phyloP scores from a whole-genome alignment of 2,329 filamentous ascomycete species.

The Rhexocercosporidium sp. region DNA sequence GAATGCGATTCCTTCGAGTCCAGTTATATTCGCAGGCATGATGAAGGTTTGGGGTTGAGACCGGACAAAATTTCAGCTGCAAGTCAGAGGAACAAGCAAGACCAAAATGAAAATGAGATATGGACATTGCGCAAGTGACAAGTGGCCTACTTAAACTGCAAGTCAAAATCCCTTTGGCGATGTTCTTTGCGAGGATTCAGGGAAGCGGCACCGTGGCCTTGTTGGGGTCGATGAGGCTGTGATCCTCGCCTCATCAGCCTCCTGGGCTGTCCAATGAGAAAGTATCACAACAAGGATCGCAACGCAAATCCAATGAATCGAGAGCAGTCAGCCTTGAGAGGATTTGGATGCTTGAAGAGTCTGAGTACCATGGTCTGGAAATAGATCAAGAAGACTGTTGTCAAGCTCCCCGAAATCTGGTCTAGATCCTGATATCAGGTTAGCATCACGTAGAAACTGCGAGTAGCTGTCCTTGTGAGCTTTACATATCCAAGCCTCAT shows the following conservation, averaged over 20 bases:
- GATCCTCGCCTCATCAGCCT: constrained; percentile 2
- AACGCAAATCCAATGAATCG: not conserved
- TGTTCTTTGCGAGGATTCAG: not conserved
- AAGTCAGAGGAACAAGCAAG: not conserved
- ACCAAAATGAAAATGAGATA: not conserved
- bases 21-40: not conserved
- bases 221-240: not conserved
- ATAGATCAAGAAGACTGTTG: constrained; percentile 5
- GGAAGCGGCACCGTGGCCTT: not conserved
- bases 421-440: not conserved
- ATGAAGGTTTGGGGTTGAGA: not conserved
- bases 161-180: not conserved
- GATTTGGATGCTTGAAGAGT: not conserved
- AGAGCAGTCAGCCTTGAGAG: not conserved
- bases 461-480: not conserved
- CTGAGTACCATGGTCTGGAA: not conserved
- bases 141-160: not conserved
- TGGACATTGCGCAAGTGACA: not conserved
- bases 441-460: not conserved
- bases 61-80: no score
- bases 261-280: not conserved
- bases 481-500: not conserved
- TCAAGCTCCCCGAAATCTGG: not conserved
- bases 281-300: not conserved
- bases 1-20: not conserved